Evolutionary conservation across 805 yeast genomes (phyloP), one percentile per base, ranked within the genome.

Genomic region (Wickerhamomyces subpelliculosus): DNA sequence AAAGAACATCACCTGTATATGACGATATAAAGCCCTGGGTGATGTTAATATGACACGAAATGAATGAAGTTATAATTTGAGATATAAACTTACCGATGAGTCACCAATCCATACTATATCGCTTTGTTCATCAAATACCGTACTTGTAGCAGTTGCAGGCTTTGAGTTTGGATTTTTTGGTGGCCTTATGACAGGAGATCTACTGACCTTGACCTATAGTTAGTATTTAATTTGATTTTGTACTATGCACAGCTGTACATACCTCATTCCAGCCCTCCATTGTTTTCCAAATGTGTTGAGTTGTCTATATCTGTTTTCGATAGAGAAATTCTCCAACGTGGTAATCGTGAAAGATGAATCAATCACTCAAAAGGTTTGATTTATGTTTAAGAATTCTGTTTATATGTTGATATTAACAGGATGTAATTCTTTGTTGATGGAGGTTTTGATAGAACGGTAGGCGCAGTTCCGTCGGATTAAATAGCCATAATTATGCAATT

Each of bases 91-190:
- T 27, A 65, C 68, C 2, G 65, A 48, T 26, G 75, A 57, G 54
- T 85, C 93, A 14, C 95, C 95, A 1, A 80, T 69, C 97, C 97
- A 90, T 2, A 89, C 55, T 32, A 93, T 64, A 48, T 89, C 93
- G 42, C 78, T 73, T n/a, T 71, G 62, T 27, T 70, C 70, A 60
- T 89, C 96, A 57, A 88, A 88, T 4, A 60, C 58, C 8, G 75
- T 41, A 29, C 48, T 34, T 12, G 52, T 47, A 11, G 41, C 48
- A 1, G 34, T 25, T n/a, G 46, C 47, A 7, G 43, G 44, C 2
- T 31, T 32, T 4, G 41, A 34, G 13, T 32, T 33, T 17, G 44
- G 44, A 32, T 44, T 52, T 27, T 32, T 35, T 6, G 54, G 52
- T 2, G 54, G 46, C 41, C 58, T 43, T 34, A 51, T 39, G 9